Base-by-base conservation (phyloP, 1,284 basidiomycete species). In the Cutaneotrichosporon cavernicola region DNA sequence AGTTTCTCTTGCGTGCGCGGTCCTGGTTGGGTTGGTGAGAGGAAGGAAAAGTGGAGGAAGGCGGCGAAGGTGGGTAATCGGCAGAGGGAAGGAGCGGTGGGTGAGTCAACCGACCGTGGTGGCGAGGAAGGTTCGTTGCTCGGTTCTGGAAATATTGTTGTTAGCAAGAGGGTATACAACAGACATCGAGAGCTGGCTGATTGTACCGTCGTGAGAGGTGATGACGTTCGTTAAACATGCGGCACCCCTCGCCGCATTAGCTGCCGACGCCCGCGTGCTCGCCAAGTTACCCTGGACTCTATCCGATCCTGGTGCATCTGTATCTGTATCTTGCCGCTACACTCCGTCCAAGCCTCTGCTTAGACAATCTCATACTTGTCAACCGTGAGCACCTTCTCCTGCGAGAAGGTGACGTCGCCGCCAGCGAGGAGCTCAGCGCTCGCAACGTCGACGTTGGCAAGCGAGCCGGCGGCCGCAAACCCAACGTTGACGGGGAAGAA, bases 401-500 rank as follows among this genome's bases (percentile, higher is more conserved):
- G 87, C 16, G 89, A 91, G 80, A 87, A 94, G n/a, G 82, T 81
- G 6, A 86, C 84, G 4, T 86, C 83, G 8, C 86, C 88, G 26
- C 83, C 85, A 10, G 85, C 87, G 22, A 87, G 81, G 62, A 84
- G 83, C 11, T 83, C 84, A 34, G 90, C 87, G 55, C 80, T 82
- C 1, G 82, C 84, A 7, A 86, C 84, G 49, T 82, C 83, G 38
- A 94, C 83, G 55, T 90, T 89, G 0, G 88, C 87, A 63, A 95
- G 79, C 70, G 88, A 91, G 22, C 90, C 90, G 66, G 88, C 84
- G 5, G 87, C 89, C 58, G 90, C 86, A 76, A 98, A 97, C 14
- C 85, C 82, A 10, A 97, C 89, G 50, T 85, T 84, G 65, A 98
- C 91, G 6, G 96, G 96, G 90, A 97, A 99, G 84, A 97, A 96